phyloP scores from a whole-genome alignment of 805 yeast species.

The Cyberlindnera xishuangbannaensis region DNA sequence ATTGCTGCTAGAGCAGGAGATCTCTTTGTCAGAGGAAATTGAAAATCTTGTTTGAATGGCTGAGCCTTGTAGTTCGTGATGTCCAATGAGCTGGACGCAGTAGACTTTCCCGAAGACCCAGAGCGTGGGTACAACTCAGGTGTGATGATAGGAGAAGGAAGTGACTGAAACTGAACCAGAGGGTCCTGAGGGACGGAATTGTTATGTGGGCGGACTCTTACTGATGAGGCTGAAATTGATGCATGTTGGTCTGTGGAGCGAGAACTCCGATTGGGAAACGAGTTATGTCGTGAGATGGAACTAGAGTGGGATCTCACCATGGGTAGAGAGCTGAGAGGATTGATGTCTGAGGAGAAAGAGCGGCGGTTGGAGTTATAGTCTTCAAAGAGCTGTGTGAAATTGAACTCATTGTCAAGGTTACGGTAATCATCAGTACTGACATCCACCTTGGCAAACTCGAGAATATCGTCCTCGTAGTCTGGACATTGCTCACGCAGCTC shows the following conservation, averaged over 20 bases:
- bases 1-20: slow-evolving; percentile 1
- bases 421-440: slow-evolving; percentile 55
- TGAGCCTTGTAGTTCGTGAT: slow-evolving; percentile 2
- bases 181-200: not conserved
- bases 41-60: slow-evolving; percentile 16
- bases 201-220: slow-evolving; percentile 1
- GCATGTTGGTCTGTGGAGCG: not conserved
- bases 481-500: slow-evolving; percentile 29
- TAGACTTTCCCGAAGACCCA: not conserved
- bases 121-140: slow-evolving; percentile 22
- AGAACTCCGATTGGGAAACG: not conserved
- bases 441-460: slow-evolving; percentile 47
- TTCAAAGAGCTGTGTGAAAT: slow-evolving; percentile 32
- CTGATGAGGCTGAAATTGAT: no score
- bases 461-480: slow-evolving; percentile 12
- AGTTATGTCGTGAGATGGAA: slow-evolving; percentile 2
- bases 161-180: slow-evolving; percentile 7
- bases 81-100: slow-evolving; percentile 1
- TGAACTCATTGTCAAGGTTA: slow-evolving; percentile 50
- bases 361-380: slow-evolving; percentile 5
- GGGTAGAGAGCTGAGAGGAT: not conserved
- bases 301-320: slow-evolving; percentile 9
- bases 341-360: not conserved
- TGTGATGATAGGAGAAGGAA: slow-evolving; percentile 25
- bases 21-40: slow-evolving; percentile 12